Evolutionary conservation across 2,329 filamentous ascomycete species (phyloP), one percentile per base, ranked within the genome.

Genomic region (Phaeomoniella chlamydospora): DNA sequence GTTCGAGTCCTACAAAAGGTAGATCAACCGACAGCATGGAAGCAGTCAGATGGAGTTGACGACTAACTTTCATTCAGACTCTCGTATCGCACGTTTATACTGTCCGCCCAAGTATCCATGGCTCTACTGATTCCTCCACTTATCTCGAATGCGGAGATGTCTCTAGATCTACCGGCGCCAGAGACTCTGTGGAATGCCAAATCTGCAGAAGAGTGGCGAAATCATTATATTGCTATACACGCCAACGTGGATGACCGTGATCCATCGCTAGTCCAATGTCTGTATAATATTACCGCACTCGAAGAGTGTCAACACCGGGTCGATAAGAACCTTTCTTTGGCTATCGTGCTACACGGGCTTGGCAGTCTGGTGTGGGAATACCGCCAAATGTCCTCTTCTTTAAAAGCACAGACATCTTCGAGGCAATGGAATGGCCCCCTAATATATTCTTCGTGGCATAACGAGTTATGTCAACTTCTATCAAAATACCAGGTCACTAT

Each of bases 331-430:
- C 62, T 71, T 35, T 63, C 74, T 1, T 65, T 68, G 5, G 68
- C 67, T 4, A 67, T 75, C 13, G 72, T 75, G 35, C 60, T 81
- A 1, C 69, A 80, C 44, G 74, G 68, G 6, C 70, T 78, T 37
- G 81, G 75, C 68, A 66, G 71, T 1, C 57, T 80, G 44, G 68
- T 82, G 11, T 69, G 73, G 51, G 77, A 82, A 44, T 80, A 76
- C 43, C 67, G 74, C 55, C 64, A 37, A 65, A 68, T 35, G 61
- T 63, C 3, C 68, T 70, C 34, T 61, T 64, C n/a, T 56, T 52
- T 15, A 58, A 49, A 56, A n/a, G n/a, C n/a, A n/a, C n/a, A n/a
- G n/a, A n/a, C n/a, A n/a, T n/a, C n/a, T n/a, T n/a, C n/a, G n/a
- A n/a, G n/a, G n/a, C n/a, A n/a, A n/a, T n/a, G n/a, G n/a, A n/a